Percentiles rank a stretch among this genome's conserved stretches.
Evolutionary conservation across 306 rosid species (phyloP).

Genomic region (Begonia fuchsioides): DNA sequence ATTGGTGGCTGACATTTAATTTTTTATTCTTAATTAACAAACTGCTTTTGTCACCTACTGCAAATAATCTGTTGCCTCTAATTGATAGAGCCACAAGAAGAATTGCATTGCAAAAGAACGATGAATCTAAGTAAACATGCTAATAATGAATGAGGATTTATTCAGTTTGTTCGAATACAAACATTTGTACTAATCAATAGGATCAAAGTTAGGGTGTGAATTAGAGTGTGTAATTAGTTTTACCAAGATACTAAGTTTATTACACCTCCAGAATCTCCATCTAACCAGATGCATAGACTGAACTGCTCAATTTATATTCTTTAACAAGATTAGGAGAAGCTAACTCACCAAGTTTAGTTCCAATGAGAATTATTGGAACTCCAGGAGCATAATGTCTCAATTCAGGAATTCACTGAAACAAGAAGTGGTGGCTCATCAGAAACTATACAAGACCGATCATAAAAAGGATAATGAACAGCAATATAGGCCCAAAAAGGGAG

Average conservation of each 20-base stretch:
- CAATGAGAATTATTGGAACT: conserved; percentile 69
- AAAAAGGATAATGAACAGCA: neutral
- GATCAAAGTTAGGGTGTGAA: no score
- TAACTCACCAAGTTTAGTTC: conserved; percentile 52
- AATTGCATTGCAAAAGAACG: no score
- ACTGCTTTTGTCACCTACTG: no score
- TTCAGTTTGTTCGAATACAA: neutral
- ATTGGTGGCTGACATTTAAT: no score
- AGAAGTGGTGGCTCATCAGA: conserved; percentile 11
- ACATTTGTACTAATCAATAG: neutral
- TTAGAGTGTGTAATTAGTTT: no score
- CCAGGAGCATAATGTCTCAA: conserved; percentile 74
- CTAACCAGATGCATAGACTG: no score
- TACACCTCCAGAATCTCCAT: no score
- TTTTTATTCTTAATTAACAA: neutral
- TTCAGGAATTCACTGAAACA: conserved; percentile 71
- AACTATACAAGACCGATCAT: neutral
- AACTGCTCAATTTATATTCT: no score
- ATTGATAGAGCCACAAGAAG: neutral
- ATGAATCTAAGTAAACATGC: no score
- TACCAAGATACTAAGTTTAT: no score
- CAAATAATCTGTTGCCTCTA: no score
- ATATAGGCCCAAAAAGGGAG: neutral
- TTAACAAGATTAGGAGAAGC: no score
- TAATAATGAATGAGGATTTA: neutral